Percentiles rank a stretch among this genome's conserved stretches.
Evolutionary conservation across 2,329 filamentous ascomycete species (phyloP).

Genomic region (Sporothrix schenckii): DNA sequence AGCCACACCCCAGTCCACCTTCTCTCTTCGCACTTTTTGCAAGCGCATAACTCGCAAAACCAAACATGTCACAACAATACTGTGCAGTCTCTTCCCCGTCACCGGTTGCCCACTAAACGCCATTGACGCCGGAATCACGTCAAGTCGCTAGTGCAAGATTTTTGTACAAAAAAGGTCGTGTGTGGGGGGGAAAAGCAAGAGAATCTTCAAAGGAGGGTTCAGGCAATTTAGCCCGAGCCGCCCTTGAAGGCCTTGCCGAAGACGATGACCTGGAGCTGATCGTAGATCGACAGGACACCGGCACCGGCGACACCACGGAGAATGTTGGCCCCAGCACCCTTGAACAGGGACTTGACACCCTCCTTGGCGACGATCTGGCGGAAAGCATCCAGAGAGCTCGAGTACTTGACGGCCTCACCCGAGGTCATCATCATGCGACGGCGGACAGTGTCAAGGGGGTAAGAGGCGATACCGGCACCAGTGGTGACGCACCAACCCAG

Average conservation of each 20-base stretch:
- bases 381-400: constrained; percentile 90
- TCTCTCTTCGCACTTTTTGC: constrained; percentile 12
- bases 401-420: constrained; percentile 99
- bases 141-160: constrained; percentile 43
- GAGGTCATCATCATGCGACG: constrained; percentile 99
- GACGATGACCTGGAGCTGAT: constrained; percentile 97
- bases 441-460: constrained; percentile 99
- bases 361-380: constrained; percentile 96
- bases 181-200: constrained; percentile 18
- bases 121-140: constrained; percentile 43
- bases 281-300: constrained; percentile 99
- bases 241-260: constrained; percentile 99
- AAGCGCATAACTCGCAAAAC: constrained; percentile 16
- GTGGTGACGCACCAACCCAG: constrained; percentile 99
- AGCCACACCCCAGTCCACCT: constrained; percentile 6
- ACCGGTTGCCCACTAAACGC: constrained; percentile 12
- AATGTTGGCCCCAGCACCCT: constrained; percentile 99
- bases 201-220: constrained; percentile 44
- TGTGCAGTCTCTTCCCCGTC: neutral
- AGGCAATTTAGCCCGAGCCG: constrained; percentile 50
- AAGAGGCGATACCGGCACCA: constrained; percentile 99
- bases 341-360: constrained; percentile 99
- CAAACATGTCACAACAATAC: neutral
- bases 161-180: constrained; percentile 37
- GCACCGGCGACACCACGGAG: constrained; percentile 99